A percentile compares a stretch with the other conserved stretches of the same genome.
Evolutionary conservation across 208 protist species (phyloP).

Genomic region (Acanthamoeba healyi): DNA sequence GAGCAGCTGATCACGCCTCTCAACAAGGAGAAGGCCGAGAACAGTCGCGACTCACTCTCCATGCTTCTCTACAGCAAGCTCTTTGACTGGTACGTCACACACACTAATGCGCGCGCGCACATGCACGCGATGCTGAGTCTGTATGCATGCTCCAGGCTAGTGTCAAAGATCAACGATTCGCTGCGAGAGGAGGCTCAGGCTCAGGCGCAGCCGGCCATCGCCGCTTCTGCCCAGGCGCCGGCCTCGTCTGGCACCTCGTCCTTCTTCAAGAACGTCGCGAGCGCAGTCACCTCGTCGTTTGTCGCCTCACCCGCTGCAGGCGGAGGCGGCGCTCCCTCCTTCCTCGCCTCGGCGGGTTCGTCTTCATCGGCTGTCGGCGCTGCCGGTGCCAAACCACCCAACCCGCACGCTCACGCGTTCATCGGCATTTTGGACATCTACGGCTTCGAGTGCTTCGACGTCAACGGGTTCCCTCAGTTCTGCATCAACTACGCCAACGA

Average conservation of each 20-base stretch:
- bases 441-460: slow-evolving; percentile 96
- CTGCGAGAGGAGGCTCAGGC: slow-evolving; percentile 89
- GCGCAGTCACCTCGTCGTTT: slow-evolving; percentile 3
- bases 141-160: slow-evolving; percentile 92
- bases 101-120: slow-evolving; percentile 83
- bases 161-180: slow-evolving; percentile 91
- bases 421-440: slow-evolving; percentile 93
- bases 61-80: slow-evolving; percentile 90
- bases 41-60: slow-evolving; percentile 87
- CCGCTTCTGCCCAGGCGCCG: slow-evolving; percentile 78
- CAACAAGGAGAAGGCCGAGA: slow-evolving; percentile 82
- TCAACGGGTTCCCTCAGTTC: slow-evolving; percentile 93
- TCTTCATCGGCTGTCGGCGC: background rate
- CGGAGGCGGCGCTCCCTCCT: background rate
- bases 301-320: background rate
- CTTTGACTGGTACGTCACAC: slow-evolving; percentile 89
- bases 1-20: slow-evolving; percentile 80
- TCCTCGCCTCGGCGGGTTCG: background rate
- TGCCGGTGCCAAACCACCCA: background rate
- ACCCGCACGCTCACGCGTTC: slow-evolving; percentile 32
- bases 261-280: slow-evolving; percentile 18
- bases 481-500: slow-evolving; percentile 99
- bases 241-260: background rate
- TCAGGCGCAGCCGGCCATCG: slow-evolving; percentile 83
- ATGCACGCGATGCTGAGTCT: slow-evolving; percentile 88